Base-by-base conservation (phyloP, 345 rosid species). In the Fremontodendron californicum region DNA sequence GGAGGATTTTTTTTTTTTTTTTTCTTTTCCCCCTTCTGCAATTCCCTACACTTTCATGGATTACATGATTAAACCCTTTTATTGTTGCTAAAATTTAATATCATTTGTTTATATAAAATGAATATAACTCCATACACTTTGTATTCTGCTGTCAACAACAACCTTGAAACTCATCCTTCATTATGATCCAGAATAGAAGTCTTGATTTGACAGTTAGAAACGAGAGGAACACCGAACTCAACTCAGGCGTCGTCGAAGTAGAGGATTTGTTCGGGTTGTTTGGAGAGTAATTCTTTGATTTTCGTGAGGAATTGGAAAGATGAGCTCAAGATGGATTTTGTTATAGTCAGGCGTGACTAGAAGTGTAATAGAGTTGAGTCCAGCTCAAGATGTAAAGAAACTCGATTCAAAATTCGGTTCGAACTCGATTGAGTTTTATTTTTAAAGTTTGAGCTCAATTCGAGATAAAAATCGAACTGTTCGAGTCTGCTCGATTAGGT, bases 231-330 rank as follows among this genome's bases (percentile, higher is more conserved):
- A 54, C 29, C 12, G 0, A 61, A 13, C 61, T 31, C 67, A 62
- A 62, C 39, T 15, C 40, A 33, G 31, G 5, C 4, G 19, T 90
- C 96, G 7, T 88, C 93, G 31, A 91, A 88, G 43, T 72, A 93
- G 86, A 94, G 91, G 69, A 89, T 82, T 46, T 75, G 87, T 13
- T 89, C 88, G 4, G 91, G 93, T 69, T 88, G 92, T 55, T 86
- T 86, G 76, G 91, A 82, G 84, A 92, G 90, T 86, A 85, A 88
- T 16, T 82, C 86, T 63, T 86, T 86, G 79, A 92, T 81, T 2
- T 86, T 82, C 79, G 77, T 86, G 37, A 94, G 88, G 75, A 94
- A n/a, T n/a, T n/a, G n/a, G n/a, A n/a, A n/a, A n/a, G n/a, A n/a
- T n/a, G n/a, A n/a, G n/a, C n/a, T n/a, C n/a, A n/a, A n/a, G n/a